Base-by-base conservation (phyloP, 495 filamentous ascomycete genomes). In the Podospora anserina region DNA sequence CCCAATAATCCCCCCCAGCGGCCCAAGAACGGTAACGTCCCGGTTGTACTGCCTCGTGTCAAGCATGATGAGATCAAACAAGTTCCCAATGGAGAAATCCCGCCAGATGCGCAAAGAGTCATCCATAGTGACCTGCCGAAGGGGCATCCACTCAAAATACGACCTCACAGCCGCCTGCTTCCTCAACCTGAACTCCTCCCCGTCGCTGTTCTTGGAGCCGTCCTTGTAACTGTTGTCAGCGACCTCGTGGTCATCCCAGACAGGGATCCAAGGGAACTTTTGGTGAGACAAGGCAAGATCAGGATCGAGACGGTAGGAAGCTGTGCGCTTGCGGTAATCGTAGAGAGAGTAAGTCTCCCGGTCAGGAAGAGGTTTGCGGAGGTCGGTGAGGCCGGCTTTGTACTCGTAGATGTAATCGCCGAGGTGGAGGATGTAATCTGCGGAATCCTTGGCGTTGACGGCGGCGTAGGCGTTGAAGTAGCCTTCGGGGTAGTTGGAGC, bases 401-500 rank as follows among this genome's bases (percentile, higher is more conserved):
- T 85, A 86, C 73, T 91, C 88, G 74, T 91, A 90, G 74, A 90
- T 89, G 74, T 90, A 91, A 73, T 91, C 89, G 23, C 88, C 87
- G 15, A 90, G 80, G 71, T 89, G 87, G 61, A 89, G 66, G 67
- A 90, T 84, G 75, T 87, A 91, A 74, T 91, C 88, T 15, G 89
- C 86, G 23, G 83, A 83, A 68, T 91, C 88, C 71, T 91, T 90
- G 63, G 88, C 83, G 3, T 81, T 89, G 5, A 85, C 78, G 69
- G 91, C 91, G 26, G 87, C 87, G 73, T 82, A 91, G 4, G 87
- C 86, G 68, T 89, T 90, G 78, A 88, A 88, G 70, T 84, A 89
- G 0, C 80, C 80, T 61, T 77, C 78, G 0, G 80, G 85, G 71
- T 82, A 87, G 70, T 88, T 88, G 65, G 78, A 80, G 70, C 85